Conservation (phyloP, 257 asterid species). For the Scutellaria minor region DNA sequence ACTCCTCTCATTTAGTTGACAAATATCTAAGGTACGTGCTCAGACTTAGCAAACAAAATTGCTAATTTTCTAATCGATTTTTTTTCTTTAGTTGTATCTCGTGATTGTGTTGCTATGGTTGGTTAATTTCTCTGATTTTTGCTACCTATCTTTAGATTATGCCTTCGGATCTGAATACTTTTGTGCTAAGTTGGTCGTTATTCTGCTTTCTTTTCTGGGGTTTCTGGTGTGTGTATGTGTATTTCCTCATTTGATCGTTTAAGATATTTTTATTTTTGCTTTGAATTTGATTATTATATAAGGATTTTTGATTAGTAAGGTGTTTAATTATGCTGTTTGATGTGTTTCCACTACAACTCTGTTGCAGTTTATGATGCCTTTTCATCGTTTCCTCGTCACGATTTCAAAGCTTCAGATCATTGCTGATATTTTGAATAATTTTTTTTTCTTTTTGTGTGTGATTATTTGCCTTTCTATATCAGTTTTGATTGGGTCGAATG, state of each 20-base stretch:
- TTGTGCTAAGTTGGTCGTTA: neutral
- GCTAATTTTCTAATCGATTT: neutral
- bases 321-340: neutral
- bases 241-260: slow-evolving; percentile 8
- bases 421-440: no score
- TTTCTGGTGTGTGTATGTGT: neutral
- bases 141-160: neutral
- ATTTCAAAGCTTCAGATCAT: neutral
- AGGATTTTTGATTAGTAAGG: neutral
- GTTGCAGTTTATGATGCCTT: neutral
- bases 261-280: neutral
- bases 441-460: neutral
- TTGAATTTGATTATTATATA: neutral
- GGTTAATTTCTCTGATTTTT: neutral
- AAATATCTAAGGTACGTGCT: slow-evolving; percentile 27
- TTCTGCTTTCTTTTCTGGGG: neutral
- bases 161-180: slow-evolving; percentile 21
- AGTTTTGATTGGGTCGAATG: neutral
- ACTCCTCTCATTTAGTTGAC: neutral
- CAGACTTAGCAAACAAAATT: neutral
- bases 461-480: neutral
- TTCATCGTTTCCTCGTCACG: no score
- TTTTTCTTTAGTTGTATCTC: neutral
- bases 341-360: no score
- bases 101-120: slow-evolving; percentile 3